Evolutionary conservation across 2,329 filamentous ascomycete species (phyloP).

Genomic region (Stagonosporopsis tanaceti): DNA sequence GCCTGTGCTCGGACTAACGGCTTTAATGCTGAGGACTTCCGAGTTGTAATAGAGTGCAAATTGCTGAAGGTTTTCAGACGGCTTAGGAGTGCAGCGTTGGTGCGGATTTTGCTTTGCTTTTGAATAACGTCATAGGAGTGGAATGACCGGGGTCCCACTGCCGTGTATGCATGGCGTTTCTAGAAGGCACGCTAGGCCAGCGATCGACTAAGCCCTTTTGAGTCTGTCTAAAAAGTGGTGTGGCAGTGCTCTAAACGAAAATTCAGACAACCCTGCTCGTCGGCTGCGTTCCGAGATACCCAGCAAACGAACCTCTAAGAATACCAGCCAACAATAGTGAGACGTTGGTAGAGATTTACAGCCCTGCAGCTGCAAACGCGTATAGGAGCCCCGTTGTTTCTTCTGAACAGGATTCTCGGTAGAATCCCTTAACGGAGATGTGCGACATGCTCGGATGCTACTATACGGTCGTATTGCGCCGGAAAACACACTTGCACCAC

Average conservation of each 20-base stretch:
- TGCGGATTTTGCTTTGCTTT: constrained; percentile 26
- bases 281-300: constrained; percentile 35
- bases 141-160: constrained; percentile 25
- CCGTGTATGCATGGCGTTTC: constrained; percentile 28
- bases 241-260: constrained; percentile 18
- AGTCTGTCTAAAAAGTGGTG: constrained; percentile 4
- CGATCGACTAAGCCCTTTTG: constrained; percentile 20
- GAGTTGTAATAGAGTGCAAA: constrained; percentile 41
- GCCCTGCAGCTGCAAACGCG: constrained; percentile 17
- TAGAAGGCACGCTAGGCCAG: constrained; percentile 22
- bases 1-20: constrained; percentile 39
- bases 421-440: constrained; percentile 15
- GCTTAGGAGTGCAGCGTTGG: constrained; percentile 32
- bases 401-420: constrained; percentile 4
- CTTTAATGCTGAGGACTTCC: constrained; percentile 27
- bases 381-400: background rate
- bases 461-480: constrained; percentile 15
- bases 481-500: constrained; percentile 6
- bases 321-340: constrained; percentile 28
- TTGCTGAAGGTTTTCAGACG: constrained; percentile 45
- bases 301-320: constrained; percentile 23
- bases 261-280: constrained; percentile 31
- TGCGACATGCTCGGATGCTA: constrained; percentile 17
- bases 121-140: constrained; percentile 20
- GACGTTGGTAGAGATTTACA: constrained; percentile 17